Evolutionary conservation across 2,329 filamentous ascomycete species (phyloP).

Genomic region (Zymoseptoria passerinii): DNA sequence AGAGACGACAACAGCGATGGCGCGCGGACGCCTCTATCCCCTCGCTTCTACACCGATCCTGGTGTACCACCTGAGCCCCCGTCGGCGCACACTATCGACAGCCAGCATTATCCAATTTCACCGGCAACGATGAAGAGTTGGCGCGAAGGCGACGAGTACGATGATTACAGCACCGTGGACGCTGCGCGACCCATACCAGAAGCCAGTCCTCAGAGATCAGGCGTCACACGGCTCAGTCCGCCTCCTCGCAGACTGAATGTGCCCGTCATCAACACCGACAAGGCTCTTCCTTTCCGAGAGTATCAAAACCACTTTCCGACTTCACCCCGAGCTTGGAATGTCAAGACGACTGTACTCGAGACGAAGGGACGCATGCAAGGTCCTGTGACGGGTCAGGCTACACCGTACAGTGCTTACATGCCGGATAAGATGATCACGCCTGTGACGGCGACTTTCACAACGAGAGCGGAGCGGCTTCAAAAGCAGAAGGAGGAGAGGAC

Average conservation of each 20-base stretch:
- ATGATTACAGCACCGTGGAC: not conserved
- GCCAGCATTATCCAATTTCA: conserved; percentile 24
- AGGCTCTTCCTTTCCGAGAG: conserved; percentile 9
- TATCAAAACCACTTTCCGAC: conserved; percentile 6
- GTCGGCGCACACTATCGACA: conserved; percentile 21
- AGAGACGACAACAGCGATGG: conserved; percentile 39
- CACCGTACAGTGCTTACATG: conserved; percentile 72
- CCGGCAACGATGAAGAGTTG: conserved; percentile 21
- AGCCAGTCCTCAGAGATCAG: not conserved
- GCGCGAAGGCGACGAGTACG: not conserved
- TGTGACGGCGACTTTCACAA: conserved; percentile 67
- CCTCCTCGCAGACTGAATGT: not conserved
- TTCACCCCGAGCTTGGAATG: conserved; percentile 19
- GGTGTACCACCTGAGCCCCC: conserved; percentile 49
- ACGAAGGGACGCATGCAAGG: conserved; percentile 21
- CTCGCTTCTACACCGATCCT: conserved; percentile 45
- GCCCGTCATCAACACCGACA: conserved; percentile 2
- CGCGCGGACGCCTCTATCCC: conserved; percentile 47
- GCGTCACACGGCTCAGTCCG: not conserved
- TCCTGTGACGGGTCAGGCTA: conserved; percentile 45
- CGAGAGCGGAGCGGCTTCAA: conserved; percentile 58
- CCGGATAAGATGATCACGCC: conserved; percentile 68
- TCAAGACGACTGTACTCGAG: conserved; percentile 39
- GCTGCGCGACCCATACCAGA: not conserved
- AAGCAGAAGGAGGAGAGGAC: conserved; percentile 55